A percentile compares a stretch with the other conserved stretches of the same genome.
Evolutionary conservation across 345 rosid species (phyloP).

Genomic region (Eucalyptus dawsonii): DNA sequence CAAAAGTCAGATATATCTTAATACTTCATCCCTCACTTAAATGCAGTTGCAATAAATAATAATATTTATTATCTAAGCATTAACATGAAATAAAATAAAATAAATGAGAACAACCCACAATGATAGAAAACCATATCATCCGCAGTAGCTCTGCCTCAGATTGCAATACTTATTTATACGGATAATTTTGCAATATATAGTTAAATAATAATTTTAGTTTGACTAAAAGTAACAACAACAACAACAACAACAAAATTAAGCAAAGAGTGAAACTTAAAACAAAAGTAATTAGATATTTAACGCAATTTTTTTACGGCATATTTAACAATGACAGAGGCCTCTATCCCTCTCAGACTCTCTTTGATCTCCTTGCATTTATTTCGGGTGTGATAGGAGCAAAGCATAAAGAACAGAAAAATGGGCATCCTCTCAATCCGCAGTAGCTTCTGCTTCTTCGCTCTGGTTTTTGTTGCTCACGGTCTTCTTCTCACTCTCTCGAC

Average conservation of each 20-base stretch:
- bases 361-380: background rate
- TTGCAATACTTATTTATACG: too few species aligned
- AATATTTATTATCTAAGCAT: too few species aligned
- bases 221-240: background rate
- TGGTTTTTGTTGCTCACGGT: background rate
- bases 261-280: background rate
- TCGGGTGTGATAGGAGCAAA: background rate
- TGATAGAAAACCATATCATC: background rate
- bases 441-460: background rate
- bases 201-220: background rate
- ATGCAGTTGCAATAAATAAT: background rate
- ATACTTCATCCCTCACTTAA: background rate
- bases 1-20: background rate
- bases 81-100: too few species aligned
- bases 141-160: too few species aligned
- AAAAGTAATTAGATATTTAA: background rate
- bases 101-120: background rate
- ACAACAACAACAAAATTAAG: background rate
- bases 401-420: background rate
- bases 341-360: background rate
- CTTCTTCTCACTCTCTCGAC: background rate
- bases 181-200: background rate
- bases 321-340: background rate
- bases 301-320: background rate
- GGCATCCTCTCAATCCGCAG: background rate